Conservation (phyloP, 768 basidiomycete species). For the Cyathus striatus region DNA sequence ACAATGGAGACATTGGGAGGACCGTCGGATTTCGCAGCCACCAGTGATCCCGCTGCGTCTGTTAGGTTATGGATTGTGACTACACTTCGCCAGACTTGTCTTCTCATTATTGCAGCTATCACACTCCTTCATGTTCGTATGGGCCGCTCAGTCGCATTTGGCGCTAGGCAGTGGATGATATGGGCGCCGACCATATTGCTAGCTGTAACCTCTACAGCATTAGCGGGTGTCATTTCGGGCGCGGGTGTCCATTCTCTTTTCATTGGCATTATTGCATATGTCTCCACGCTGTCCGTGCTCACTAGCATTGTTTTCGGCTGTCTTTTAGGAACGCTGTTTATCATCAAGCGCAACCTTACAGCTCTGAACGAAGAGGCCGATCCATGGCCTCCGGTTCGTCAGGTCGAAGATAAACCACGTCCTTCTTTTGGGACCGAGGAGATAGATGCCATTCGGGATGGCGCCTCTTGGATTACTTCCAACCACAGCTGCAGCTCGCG, state of each 20-base stretch:
- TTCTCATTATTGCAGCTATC: constrained; percentile 54
- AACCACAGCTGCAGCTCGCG: constrained; percentile 47
- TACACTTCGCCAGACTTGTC: constrained; percentile 64
- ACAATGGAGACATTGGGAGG: constrained; percentile 46
- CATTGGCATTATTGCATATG: constrained; percentile 56
- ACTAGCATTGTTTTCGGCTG: constrained; percentile 52
- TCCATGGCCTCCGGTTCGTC: constrained; percentile 55
- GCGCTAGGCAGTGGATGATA: constrained; percentile 67
- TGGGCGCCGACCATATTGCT: constrained; percentile 62
- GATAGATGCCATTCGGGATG: constrained; percentile 67
- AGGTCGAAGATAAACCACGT: constrained; percentile 48
- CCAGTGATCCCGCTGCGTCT: constrained; percentile 46
- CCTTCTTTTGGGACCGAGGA: constrained; percentile 70
- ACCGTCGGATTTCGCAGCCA: constrained; percentile 35
- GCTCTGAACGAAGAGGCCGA: constrained; percentile 46
- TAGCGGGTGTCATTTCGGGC: constrained; percentile 54
- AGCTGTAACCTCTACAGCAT: constrained; percentile 47
- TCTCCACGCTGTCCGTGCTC: constrained; percentile 42
- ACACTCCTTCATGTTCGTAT: constrained; percentile 68
- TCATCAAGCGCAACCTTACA: constrained; percentile 61
- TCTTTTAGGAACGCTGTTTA: constrained; percentile 56
- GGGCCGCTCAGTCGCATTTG: constrained; percentile 66
- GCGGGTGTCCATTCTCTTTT: constrained; percentile 52
- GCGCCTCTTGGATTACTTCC: constrained; percentile 80
- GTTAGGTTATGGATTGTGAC: constrained; percentile 65